A percentile compares a stretch with the other conserved stretches of the same genome.
These are phyloP conservation scores for Arthrobotrys entomopaga DNA, from an alignment of 2,329 filamentous ascomycete species.

Conservation along the genomic window DNA sequence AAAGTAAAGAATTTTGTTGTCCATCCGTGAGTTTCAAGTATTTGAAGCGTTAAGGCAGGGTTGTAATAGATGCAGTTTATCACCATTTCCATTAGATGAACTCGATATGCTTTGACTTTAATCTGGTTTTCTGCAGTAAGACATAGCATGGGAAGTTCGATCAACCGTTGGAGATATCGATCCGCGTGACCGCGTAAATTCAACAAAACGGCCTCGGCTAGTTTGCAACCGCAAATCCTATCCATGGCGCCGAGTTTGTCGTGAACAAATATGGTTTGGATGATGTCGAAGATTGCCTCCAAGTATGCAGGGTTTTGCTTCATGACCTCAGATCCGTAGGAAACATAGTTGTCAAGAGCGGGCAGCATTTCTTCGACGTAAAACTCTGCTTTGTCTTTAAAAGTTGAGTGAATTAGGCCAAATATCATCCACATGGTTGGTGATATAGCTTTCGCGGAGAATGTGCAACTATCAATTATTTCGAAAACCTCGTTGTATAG, in stretches of 20 bases:
- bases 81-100: slow-evolving; percentile 98
- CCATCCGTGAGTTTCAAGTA: slow-evolving; percentile 91
- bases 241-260: slow-evolving; percentile 93
- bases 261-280: slow-evolving; percentile 85
- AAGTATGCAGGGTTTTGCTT: slow-evolving; percentile 86
- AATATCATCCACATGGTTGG: slow-evolving; percentile 99
- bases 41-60: slow-evolving; percentile 81
- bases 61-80: slow-evolving; percentile 99
- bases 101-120: slow-evolving; percentile 91
- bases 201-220: slow-evolving; percentile 96
- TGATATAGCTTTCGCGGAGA: slow-evolving; percentile 94
- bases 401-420: slow-evolving; percentile 93
- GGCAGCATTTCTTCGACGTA: slow-evolving; percentile 99
- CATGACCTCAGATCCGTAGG: slow-evolving; percentile 84
- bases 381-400: slow-evolving; percentile 95
- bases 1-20: slow-evolving; percentile 99
- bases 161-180: slow-evolving; percentile 86
- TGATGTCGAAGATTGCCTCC: slow-evolving; percentile 90
- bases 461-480: slow-evolving; percentile 99
- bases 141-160: slow-evolving; percentile 86
- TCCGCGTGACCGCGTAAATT: slow-evolving; percentile 90
- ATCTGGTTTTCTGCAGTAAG: slow-evolving; percentile 75
- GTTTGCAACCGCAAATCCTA: slow-evolving; percentile 95
- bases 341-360: slow-evolving; percentile 95
- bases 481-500: slow-evolving; percentile 98